These are phyloP conservation scores for Tricladium varicosporioides DNA, from an alignment of 2,329 filamentous ascomycete genomes.

Conservation along the genomic window DNA sequence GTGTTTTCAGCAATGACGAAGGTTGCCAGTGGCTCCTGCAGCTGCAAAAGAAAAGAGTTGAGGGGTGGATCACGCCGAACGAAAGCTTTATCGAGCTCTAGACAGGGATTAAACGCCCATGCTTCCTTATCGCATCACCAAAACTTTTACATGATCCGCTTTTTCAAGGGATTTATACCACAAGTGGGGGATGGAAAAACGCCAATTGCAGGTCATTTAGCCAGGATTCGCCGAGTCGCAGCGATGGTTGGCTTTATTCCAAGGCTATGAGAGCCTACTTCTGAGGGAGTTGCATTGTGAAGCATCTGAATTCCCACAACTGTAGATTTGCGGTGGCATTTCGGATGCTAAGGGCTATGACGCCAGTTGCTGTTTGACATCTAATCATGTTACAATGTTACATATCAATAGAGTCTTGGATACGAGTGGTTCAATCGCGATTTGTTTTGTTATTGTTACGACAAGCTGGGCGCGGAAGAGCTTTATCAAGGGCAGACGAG, in stretches of 20 bases:
- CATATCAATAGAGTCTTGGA: not conserved
- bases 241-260: not conserved
- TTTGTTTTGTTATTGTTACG: not conserved
- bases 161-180: constrained; percentile 2
- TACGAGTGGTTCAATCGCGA: not conserved
- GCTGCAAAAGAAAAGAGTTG: constrained; percentile 10
- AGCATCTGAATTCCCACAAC: not conserved
- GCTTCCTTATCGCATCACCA: not conserved
- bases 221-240: not conserved
- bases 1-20: constrained; percentile 12
- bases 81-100: not conserved
- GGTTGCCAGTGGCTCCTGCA: not conserved
- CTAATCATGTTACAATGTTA: too few relatives aligned
- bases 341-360: constrained; percentile 7
- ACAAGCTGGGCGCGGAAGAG: not conserved
- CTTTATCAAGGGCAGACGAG: constrained; percentile 1
- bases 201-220: constrained; percentile 4
- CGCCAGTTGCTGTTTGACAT: not conserved
- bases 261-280: not conserved
- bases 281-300: too few relatives aligned
- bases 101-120: not conserved
- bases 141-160: not conserved
- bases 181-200: constrained; percentile 3
- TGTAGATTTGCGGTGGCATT: constrained; percentile 3
- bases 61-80: not conserved